phyloP scores from a whole-genome alignment of 345 rosid genomes.

The Clausena lansium region DNA sequence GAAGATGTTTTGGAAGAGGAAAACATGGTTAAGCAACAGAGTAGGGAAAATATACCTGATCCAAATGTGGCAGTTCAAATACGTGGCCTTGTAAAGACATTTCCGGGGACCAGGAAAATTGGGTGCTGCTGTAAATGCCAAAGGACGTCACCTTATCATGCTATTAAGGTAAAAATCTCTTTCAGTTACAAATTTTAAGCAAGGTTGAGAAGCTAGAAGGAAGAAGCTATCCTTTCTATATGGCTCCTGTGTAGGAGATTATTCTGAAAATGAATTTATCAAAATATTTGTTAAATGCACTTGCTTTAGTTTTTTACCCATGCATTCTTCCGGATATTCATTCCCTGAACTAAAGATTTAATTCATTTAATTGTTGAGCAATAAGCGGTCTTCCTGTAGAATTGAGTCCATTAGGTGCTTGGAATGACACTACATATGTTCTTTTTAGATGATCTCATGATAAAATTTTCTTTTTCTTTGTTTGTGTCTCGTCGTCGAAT shows the following conservation, averaged over 20 bases:
- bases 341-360: not conserved
- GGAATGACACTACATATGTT: not conserved
- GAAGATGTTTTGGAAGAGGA: constrained; percentile 91
- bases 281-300: not conserved
- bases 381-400: not conserved
- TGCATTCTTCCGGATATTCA: not conserved
- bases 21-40: constrained; percentile 52
- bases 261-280: not conserved
- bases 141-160: constrained; percentile 80
- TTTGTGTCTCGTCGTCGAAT: not conserved
- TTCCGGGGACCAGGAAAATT: constrained; percentile 53
- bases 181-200: not conserved
- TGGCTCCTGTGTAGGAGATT: not conserved
- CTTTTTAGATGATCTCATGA: not conserved
- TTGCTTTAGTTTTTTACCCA: not conserved
- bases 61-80: constrained; percentile 77
- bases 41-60: constrained; percentile 47
- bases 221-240: not conserved
- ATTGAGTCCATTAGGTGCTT: constrained; percentile 5
- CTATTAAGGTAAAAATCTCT: constrained; percentile 58
- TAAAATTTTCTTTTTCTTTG: not conserved
- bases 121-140: constrained; percentile 70
- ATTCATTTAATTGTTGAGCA: not conserved
- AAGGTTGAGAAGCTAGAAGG: not conserved
- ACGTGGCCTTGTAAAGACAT: constrained; percentile 72